A percentile compares a stretch with the other conserved stretches of the same genome.
Conservation (phyloP, 495 filamentous ascomycete genomes). For the Lasiosphaeria ovina region DNA sequence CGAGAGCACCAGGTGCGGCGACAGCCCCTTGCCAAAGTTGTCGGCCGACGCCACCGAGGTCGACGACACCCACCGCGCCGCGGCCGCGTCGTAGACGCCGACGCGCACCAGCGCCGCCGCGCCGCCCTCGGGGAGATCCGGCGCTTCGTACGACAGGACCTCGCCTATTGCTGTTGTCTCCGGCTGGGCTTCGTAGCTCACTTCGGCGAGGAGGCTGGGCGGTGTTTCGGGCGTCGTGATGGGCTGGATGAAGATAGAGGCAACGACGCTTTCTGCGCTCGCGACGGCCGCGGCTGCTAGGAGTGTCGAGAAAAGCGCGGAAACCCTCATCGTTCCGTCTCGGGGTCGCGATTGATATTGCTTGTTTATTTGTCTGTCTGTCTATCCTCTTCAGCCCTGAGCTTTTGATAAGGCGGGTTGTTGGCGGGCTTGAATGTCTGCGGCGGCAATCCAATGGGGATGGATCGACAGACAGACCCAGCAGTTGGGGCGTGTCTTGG, state of each 20-base stretch:
- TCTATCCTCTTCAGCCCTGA: too few species aligned
- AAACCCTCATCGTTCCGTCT: slow-evolving; percentile 18
- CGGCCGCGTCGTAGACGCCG: slow-evolving; percentile 45
- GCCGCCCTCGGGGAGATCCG: slow-evolving; percentile 40
- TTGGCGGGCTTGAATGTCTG: too few species aligned
- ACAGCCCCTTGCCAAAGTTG: slow-evolving; percentile 54
- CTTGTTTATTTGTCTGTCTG: neutral
- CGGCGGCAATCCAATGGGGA: too few species aligned
- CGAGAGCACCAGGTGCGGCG: slow-evolving; percentile 46
- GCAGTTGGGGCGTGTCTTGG: too few species aligned
- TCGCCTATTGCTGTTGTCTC: slow-evolving; percentile 23
- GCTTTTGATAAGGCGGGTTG: too few species aligned
- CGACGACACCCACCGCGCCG: slow-evolving; percentile 44
- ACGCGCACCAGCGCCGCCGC: slow-evolving; percentile 46
- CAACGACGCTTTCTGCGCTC: slow-evolving; percentile 25
- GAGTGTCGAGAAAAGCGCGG: slow-evolving; percentile 24
- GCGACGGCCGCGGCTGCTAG: slow-evolving; percentile 25
- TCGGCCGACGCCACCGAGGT: slow-evolving; percentile 45
- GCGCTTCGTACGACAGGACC: slow-evolving; percentile 46
- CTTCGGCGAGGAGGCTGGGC: slow-evolving; percentile 45
- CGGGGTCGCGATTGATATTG: neutral
- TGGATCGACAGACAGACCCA: too few species aligned
- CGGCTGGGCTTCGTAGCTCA: slow-evolving; percentile 40
- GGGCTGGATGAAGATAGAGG: slow-evolving; percentile 47
- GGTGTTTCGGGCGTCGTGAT: slow-evolving; percentile 28